Base-by-base conservation (phyloP, 2,329 filamentous ascomycete species). In the Ophiosphaerella korrae region DNA sequence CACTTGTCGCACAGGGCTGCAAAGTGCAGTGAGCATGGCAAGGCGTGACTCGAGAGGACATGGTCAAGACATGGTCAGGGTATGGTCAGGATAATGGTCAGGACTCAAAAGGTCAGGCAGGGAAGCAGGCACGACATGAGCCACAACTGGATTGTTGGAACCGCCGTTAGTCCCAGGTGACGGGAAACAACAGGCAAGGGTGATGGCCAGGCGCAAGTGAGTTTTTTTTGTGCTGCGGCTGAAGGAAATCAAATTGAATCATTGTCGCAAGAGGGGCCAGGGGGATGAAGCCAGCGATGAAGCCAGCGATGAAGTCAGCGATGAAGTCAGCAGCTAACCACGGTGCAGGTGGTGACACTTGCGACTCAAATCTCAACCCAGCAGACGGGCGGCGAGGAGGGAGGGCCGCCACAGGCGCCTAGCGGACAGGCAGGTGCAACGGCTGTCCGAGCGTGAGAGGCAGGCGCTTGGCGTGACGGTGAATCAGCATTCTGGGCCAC, bases 61-160 rank as follows among this genome's bases (percentile, higher is more conserved):
- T 34, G 16, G n/a, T 24, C 39, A 18, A 34, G 26, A 35, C 42
- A 49, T 58, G 52, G 50, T 43, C 50, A 32, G 46, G 45, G n/a
- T n/a, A 43, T 34, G 16, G n/a, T 24, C 39, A 18, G 29, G 26
- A 35, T 38, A 49, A n/a, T 58, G 52, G 50, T 43, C 50, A 32
- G 46, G 45, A 21, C 37, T 42, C 42, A 9, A 26, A 32, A 53
- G 52, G 43, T 53, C 57, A 60, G 60, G 62, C 57, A 64, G 55
- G 43, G 43, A 46, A 52, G 42, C 54, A 62, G 56, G 41, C 62
- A 71, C 66, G 38, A 52, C 63, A 66, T 62, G 62, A 70, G 69
- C 69, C 70, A 72, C 64, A 62, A 7, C 50, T 64, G 47, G 42
- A 62, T 66, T 62, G 69, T 48, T 71, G 70, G 69, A 65, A 71